phyloP scores from a whole-genome alignment of 306 rosid genomes.

The Quercus rubra region DNA sequence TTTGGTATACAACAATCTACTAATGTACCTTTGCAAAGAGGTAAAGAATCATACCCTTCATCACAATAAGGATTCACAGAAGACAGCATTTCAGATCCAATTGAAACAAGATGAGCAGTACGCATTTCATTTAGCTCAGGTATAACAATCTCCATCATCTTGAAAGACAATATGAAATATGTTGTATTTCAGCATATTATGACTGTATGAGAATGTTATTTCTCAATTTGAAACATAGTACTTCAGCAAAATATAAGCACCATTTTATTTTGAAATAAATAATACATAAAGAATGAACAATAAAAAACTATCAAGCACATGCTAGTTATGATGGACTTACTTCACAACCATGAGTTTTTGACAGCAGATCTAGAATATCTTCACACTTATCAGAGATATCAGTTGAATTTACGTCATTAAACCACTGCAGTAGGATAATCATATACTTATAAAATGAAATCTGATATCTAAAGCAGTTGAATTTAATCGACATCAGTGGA shows the following conservation, averaged over 20 bases:
- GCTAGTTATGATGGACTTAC: slow-evolving; percentile 46
- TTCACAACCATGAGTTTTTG: slow-evolving; percentile 67
- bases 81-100: slow-evolving; percentile 69
- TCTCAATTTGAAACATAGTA: neutral
- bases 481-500: neutral
- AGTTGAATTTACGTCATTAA: slow-evolving; percentile 74
- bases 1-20: slow-evolving; percentile 19
- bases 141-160: slow-evolving; percentile 71
- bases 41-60: slow-evolving; percentile 67
- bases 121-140: slow-evolving; percentile 88
- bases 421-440: slow-evolving; percentile 64
- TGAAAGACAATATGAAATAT: slow-evolving; percentile 17
- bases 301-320: slow-evolving; percentile 7
- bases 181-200: slow-evolving; percentile 24
- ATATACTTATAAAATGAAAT: slow-evolving; percentile 20
- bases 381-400: slow-evolving; percentile 79
- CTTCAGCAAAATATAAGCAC: slow-evolving; percentile 20
- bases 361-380: slow-evolving; percentile 63
- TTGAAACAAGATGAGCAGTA: slow-evolving; percentile 76
- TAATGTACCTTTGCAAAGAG: neutral
- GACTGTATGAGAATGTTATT: neutral
- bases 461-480: slow-evolving; percentile 12
- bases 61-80: slow-evolving; percentile 61
- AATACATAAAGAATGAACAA: neutral
- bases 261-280: neutral